Conservation (phyloP, 306 rosid genomes). For the Lathyrus oleraceus region DNA sequence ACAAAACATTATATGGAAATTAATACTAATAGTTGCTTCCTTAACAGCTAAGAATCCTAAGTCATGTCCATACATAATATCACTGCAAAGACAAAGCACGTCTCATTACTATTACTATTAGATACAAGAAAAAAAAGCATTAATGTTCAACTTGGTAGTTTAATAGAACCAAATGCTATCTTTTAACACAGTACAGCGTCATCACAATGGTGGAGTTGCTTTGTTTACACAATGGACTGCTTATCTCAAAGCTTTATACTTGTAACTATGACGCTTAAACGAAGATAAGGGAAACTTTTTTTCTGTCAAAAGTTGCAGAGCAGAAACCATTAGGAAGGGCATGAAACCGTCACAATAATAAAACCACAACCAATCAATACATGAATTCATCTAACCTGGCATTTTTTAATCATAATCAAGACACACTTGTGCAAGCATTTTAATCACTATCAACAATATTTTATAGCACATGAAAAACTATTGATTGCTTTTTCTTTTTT, state of each 20-base stretch:
- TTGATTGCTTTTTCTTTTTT: conserved; percentile 16
- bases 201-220: conserved; percentile 45
- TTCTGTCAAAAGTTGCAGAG: conserved; percentile 47
- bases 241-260: conserved; percentile 42
- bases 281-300: conserved; percentile 55
- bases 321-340: conserved; percentile 35
- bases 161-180: conserved; percentile 37
- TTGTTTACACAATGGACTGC: conserved; percentile 41
- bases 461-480: conserved; percentile 27
- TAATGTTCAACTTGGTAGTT: conserved; percentile 45
- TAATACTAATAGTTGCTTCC: conserved; percentile 35
- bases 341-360: conserved; percentile 32
- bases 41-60: conserved; percentile 48
- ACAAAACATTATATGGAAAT: conserved; percentile 32
- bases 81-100: conserved; percentile 36
- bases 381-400: conserved; percentile 24
- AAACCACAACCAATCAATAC: conserved; percentile 25
- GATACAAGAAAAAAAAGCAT: conserved; percentile 40
- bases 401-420: conserved; percentile 26
- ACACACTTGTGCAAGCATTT: conserved; percentile 18
- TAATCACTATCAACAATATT: conserved; percentile 15
- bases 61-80: conserved; percentile 38
- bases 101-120: conserved; percentile 29
- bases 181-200: conserved; percentile 48
- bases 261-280: conserved; percentile 36